Percentiles rank a stretch among this genome's conserved stretches.
These are phyloP conservation scores for Fusarium nanum DNA, from an alignment of 2,329 filamentous ascomycete species.

Conservation along the genomic window DNA sequence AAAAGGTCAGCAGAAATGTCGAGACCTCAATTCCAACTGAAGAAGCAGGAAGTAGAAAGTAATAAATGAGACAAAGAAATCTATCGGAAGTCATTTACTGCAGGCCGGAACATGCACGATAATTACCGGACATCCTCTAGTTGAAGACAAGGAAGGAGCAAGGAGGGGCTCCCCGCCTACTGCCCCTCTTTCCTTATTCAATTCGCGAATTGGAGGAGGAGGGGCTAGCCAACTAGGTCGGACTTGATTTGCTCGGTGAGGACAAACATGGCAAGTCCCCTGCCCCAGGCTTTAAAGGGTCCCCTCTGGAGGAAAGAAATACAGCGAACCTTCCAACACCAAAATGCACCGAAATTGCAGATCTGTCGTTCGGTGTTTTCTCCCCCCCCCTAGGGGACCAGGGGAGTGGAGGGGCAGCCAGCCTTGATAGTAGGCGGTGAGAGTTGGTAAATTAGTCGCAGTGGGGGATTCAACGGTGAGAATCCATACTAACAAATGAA, in stretches of 20 bases:
- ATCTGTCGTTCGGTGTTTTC: neutral
- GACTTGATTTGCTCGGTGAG: constrained; percentile 43
- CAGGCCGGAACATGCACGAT: neutral
- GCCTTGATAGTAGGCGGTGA: constrained; percentile 21
- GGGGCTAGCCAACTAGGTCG: constrained; percentile 29
- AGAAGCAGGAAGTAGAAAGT: neutral
- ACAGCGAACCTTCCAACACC: neutral
- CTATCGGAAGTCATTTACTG: neutral
- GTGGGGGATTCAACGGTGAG: constrained; percentile 12
- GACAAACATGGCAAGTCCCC: constrained; percentile 30
- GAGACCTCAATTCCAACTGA: neutral
- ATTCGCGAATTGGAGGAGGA: constrained; percentile 41
- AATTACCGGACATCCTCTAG: neutral
- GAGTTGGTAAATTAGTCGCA: constrained; percentile 20
- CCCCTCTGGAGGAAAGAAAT: neutral
- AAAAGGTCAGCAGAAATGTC: too few relatives aligned
- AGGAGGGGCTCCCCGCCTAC: neutral
- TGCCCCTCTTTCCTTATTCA: neutral
- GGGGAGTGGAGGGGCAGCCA: constrained; percentile 24
- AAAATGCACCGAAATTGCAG: neutral
- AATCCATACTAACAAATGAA: neutral
- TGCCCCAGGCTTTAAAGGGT: neutral
- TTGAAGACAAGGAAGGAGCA: neutral
- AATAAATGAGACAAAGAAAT: neutral
- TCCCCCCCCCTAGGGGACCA: neutral